Conservation (phyloP, 495 filamentous ascomycete genomes). For the Melanomma pulvis-pyrius region DNA sequence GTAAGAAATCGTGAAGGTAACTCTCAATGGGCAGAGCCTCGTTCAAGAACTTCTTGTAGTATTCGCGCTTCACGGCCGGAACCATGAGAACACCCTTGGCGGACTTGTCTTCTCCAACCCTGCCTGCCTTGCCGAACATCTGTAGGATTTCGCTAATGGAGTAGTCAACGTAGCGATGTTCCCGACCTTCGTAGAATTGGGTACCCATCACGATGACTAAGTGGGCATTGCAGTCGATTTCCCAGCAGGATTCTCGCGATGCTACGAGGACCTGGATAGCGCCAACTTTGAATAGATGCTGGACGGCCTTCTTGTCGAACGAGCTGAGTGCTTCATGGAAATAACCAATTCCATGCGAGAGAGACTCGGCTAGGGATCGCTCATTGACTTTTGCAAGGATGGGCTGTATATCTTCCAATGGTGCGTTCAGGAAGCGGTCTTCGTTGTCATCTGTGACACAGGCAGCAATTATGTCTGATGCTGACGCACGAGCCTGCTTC, state of each 20-base stretch:
- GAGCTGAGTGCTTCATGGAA: constrained; percentile 90
- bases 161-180: constrained; percentile 98
- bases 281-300: constrained; percentile 85
- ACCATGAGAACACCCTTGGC: constrained; percentile 94
- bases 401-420: constrained; percentile 76
- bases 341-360: constrained; percentile 96
- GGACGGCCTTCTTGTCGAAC: constrained; percentile 90
- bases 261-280: constrained; percentile 93
- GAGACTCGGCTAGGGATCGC: constrained; percentile 79
- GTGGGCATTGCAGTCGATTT: constrained; percentile 84
- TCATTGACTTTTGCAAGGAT: constrained; percentile 82
- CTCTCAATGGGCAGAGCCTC: constrained; percentile 96
- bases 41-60: constrained; percentile 98
- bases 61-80: constrained; percentile 88
- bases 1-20: constrained; percentile 85
- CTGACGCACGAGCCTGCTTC: constrained; percentile 87
- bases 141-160: constrained; percentile 96
- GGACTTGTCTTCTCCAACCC: constrained; percentile 74
- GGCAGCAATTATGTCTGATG: constrained; percentile 83
- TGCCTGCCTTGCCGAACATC: constrained; percentile 94
- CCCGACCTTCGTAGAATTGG: constrained; percentile 96
- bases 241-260: constrained; percentile 95
- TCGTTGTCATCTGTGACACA: constrained; percentile 89
- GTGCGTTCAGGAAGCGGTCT: constrained; percentile 86
- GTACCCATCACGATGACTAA: constrained; percentile 96